phyloP scores from a whole-genome alignment of 805 yeast genomes.

The Nakazawaea ernobii region DNA sequence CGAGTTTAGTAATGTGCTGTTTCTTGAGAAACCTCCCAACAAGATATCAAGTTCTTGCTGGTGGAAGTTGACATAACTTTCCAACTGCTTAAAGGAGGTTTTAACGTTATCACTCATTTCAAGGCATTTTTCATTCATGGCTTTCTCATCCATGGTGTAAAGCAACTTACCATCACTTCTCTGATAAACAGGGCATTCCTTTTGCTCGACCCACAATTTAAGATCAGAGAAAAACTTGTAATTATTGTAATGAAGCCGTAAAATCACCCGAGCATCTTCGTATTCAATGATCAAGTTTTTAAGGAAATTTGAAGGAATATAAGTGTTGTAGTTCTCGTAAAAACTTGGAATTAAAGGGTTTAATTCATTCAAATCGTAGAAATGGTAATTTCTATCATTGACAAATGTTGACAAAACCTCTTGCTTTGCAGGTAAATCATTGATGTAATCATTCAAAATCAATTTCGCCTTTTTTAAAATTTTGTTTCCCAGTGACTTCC shows the following conservation, averaged over 20 bases:
- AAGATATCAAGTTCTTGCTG: neutral
- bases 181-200: conserved; percentile 4
- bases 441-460: neutral
- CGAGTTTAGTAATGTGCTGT: neutral
- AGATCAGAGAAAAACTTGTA: conserved; percentile 1
- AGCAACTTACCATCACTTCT: neutral
- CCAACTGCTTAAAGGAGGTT: neutral
- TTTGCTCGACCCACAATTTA: conserved; percentile 4
- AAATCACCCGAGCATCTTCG: neutral
- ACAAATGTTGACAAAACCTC: conserved; percentile 13
- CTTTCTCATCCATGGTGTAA: conserved; percentile 1
- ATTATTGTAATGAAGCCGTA: neutral
- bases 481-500: neutral
- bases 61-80: conserved; percentile 1
- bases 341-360: conserved; percentile 46
- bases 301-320: conserved; percentile 5
- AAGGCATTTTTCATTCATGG: conserved; percentile 1
- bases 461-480: neutral
- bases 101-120: neutral
- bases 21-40: neutral
- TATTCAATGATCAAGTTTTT: conserved; percentile 7
- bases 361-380: conserved; percentile 42
- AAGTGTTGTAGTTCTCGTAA: conserved; percentile 34
- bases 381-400: conserved; percentile 55
- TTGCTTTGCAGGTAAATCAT: neutral